These are phyloP conservation scores for Chenopodium suecicum DNA, from an alignment of 148 eudicot species.

Conservation along the genomic window DNA sequence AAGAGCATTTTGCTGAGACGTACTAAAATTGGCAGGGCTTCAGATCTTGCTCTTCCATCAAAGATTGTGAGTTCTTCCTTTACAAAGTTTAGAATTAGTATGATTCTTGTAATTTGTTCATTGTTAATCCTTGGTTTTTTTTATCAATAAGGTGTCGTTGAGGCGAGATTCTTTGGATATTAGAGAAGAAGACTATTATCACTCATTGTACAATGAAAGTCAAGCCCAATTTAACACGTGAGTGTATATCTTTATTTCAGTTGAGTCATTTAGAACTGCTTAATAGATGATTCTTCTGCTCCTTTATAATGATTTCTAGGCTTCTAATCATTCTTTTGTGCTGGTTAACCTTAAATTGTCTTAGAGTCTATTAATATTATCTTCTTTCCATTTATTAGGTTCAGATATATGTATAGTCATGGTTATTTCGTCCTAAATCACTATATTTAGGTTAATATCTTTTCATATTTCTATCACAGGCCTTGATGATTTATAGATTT, in stretches of 20 bases:
- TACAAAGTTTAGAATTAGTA: not conserved
- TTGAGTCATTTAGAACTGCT: not conserved
- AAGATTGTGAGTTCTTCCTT: slow-evolving; percentile 59
- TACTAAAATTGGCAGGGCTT: slow-evolving; percentile 87
- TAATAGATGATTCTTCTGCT: not conserved
- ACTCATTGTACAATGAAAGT: slow-evolving; percentile 74
- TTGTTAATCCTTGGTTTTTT: slow-evolving; percentile 10
- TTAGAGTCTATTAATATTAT: not conserved
- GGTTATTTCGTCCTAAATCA: not conserved
- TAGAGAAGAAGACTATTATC: slow-evolving; percentile 85
- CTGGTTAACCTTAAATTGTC: not conserved
- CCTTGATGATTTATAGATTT: not conserved
- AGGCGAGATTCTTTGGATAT: slow-evolving; percentile 79
- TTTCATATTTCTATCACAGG: not conserved
- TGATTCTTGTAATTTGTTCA: not conserved
- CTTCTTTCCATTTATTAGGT: not conserved
- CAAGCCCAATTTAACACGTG: slow-evolving; percentile 82
- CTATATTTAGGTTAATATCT: not conserved
- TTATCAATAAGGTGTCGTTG: slow-evolving; percentile 42
- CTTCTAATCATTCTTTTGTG: not conserved
- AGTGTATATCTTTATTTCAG: slow-evolving; percentile 13
- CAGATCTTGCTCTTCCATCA: slow-evolving; percentile 95
- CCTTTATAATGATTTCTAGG: not conserved
- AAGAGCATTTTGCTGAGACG: slow-evolving; percentile 73
- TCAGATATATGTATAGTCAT: not conserved